Evolutionary conservation across 2,329 filamentous ascomycete species (phyloP).

Genomic region (Pseudogymnoascus sp.): DNA sequence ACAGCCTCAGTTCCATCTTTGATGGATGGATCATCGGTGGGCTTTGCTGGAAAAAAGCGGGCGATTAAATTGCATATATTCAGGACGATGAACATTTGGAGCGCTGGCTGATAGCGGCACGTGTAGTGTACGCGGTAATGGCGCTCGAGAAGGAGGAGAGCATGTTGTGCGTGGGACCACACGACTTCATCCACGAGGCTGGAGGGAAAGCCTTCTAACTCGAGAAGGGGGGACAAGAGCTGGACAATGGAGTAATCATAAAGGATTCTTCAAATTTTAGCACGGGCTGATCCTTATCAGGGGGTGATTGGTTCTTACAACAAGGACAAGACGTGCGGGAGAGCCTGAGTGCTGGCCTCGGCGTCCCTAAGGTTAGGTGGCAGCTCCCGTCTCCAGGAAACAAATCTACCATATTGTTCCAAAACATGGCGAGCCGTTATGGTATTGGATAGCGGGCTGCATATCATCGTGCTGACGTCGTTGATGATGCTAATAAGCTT

Average conservation of each 20-base stretch:
- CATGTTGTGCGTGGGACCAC: conserved; percentile 27
- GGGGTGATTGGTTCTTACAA: conserved; percentile 23
- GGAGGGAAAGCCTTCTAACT: conserved; percentile 21
- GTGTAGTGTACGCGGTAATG: conserved; percentile 25
- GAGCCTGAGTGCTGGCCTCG: conserved; percentile 17
- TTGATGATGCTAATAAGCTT: conserved; percentile 25
- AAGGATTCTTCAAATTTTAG: conserved; percentile 25
- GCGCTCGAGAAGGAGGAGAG: conserved; percentile 25
- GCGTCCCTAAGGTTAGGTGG: conserved; percentile 21
- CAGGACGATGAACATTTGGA: conserved; percentile 29
- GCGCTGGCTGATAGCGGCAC: conserved; percentile 26
- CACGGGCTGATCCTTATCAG: neutral
- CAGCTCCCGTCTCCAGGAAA: conserved; percentile 24
- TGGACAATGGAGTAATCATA: conserved; percentile 25
- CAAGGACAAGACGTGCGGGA: conserved; percentile 28
- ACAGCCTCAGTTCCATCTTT: conserved; percentile 24
- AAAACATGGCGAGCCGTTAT: conserved; percentile 21
- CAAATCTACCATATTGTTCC: conserved; percentile 23
- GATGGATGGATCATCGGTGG: conserved; percentile 15
- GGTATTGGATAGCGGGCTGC: conserved; percentile 13
- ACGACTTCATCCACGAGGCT: conserved; percentile 21
- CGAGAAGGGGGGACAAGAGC: conserved; percentile 26
- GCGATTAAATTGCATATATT: conserved; percentile 26
- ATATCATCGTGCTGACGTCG: conserved; percentile 23
- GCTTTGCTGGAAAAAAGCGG: conserved; percentile 23